Evolutionary conservation across 1,139 yeast species (phyloP).

Genomic region (Yamadazyma conglobata): DNA sequence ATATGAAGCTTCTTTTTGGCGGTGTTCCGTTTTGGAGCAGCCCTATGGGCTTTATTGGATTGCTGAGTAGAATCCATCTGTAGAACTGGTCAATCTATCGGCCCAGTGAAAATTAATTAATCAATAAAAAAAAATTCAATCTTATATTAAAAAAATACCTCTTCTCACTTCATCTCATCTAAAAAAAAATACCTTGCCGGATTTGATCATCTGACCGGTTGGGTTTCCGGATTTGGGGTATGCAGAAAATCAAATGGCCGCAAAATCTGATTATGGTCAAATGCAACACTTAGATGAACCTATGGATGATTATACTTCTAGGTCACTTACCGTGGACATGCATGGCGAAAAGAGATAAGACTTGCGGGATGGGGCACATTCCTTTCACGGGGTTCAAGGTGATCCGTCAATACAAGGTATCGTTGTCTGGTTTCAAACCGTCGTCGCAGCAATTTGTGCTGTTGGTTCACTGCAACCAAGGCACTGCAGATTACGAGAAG

Average conservation of each 20-base stretch:
- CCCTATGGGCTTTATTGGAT: slow-evolving; percentile 58
- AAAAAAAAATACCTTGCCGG: slow-evolving; percentile 2
- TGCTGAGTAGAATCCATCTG: slow-evolving; percentile 40
- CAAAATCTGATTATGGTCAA: no score
- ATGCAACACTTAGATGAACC: background rate
- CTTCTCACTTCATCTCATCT: slow-evolving; percentile 7
- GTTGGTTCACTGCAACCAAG: slow-evolving; percentile 54
- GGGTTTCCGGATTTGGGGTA: no score
- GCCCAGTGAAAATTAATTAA: no score
- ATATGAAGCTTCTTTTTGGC: slow-evolving; percentile 87
- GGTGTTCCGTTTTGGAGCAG: slow-evolving; percentile 50
- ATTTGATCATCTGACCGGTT: slow-evolving; percentile 1
- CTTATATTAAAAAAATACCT: background rate
- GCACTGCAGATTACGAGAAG: slow-evolving; percentile 48
- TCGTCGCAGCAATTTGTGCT: slow-evolving; percentile 46
- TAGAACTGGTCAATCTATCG: background rate
- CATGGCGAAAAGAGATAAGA: slow-evolving; percentile 2
- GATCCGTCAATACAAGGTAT: slow-evolving; percentile 47
- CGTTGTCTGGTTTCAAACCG: slow-evolving; percentile 35
- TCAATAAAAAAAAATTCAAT: background rate
- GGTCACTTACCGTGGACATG: no score
- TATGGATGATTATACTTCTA: no score
- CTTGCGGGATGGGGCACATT: slow-evolving; percentile 16
- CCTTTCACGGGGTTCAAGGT: slow-evolving; percentile 62
- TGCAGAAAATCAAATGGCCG: no score